Percentiles rank a stretch among this genome's conserved stretches.
Evolutionary conservation across 169 alveolate species (phyloP).

Genomic region (Ichthyophthirius multifiliis): DNA sequence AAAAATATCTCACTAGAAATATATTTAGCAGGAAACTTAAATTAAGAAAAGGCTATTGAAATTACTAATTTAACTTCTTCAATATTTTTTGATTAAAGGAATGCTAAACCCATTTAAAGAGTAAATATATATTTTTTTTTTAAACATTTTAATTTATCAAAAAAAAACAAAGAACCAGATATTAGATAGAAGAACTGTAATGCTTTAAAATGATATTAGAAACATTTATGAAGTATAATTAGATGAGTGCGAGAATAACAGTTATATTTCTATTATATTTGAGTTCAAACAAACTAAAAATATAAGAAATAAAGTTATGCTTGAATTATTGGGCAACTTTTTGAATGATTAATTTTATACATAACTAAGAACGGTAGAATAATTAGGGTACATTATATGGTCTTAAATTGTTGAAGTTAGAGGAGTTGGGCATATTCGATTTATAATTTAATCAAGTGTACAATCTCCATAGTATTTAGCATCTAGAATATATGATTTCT

Average conservation of each 20-base stretch:
- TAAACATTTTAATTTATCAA: background rate
- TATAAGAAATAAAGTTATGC: background rate
- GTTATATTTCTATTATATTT: slow-evolving; percentile 11
- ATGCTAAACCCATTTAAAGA: background rate
- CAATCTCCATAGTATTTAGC: slow-evolving; percentile 29
- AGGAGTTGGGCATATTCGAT: slow-evolving; percentile 20
- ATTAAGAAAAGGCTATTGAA: slow-evolving; percentile 41
- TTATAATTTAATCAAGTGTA: slow-evolving; percentile 24
- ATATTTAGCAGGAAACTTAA: slow-evolving; percentile 56
- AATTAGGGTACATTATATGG: slow-evolving; percentile 17
- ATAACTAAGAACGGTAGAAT: slow-evolving; percentile 28
- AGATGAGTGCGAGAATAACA: slow-evolving; percentile 26
- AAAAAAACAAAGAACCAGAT: slow-evolving; percentile 6
- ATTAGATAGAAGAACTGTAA: slow-evolving; percentile 4
- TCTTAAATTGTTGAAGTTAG: slow-evolving; percentile 15
- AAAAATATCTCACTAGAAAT: slow-evolving; percentile 47
- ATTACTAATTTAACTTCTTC: slow-evolving; percentile 26
- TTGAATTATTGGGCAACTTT: slow-evolving; percentile 11
- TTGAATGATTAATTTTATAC: slow-evolving; percentile 19
- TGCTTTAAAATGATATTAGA: background rate
- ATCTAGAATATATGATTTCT: background rate
- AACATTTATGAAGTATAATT: slow-evolving; percentile 3
- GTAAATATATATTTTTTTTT: slow-evolving; percentile 1
- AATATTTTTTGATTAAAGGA: background rate
- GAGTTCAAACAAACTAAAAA: background rate